Evolutionary conservation across 805 yeast species (phyloP).

Genomic region (Wickerhamiella sergipiensis): DNA sequence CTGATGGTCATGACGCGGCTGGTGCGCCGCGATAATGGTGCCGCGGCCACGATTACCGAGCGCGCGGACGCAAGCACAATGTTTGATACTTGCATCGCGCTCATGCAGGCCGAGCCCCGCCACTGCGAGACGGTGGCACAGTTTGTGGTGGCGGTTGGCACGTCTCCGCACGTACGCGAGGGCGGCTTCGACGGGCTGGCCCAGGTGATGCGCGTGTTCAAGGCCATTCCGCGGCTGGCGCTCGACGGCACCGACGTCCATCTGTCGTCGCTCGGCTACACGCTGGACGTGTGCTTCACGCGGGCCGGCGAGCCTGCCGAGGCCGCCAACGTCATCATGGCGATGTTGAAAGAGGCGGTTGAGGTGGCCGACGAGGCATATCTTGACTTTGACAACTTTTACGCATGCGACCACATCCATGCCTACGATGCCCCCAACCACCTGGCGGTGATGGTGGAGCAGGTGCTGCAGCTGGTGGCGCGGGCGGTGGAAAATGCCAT

Average conservation of each 20-base stretch:
- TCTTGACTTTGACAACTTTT: too few relatives aligned
- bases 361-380: too few relatives aligned
- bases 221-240: neutral
- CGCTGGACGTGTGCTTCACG: neutral
- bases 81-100: neutral
- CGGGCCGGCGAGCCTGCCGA: neutral
- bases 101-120: neutral
- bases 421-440: neutral
- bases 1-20: neutral
- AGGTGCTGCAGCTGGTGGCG: neutral
- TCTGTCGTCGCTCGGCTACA: neutral
- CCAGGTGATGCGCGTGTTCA: neutral
- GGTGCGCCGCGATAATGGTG: neutral
- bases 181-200: neutral
- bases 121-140: neutral
- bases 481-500: neutral
- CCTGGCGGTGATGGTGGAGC: neutral
- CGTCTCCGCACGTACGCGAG: neutral
- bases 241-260: neutral
- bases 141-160: neutral
- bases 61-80: neutral
- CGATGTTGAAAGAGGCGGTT: neutral
- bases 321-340: neutral
- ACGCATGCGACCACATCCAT: neutral
- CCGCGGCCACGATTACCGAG: neutral